Evolutionary conservation across 1,284 basidiomycete species (phyloP).

Genomic region (Cystobasidium pallidum): DNA sequence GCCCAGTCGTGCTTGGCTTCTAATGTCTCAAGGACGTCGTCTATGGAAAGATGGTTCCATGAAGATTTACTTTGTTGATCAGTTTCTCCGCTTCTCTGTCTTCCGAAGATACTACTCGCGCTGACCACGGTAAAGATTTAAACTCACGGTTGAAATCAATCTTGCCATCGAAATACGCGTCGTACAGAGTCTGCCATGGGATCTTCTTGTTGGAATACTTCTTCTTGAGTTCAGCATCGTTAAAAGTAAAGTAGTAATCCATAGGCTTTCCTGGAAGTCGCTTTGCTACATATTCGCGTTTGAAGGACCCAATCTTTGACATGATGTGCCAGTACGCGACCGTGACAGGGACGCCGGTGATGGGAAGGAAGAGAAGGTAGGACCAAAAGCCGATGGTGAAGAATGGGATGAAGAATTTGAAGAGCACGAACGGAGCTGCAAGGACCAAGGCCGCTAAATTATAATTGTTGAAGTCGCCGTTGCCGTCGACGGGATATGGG

Average conservation of each 20-base stretch:
- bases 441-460: constrained; percentile 78
- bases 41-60: constrained; percentile 58
- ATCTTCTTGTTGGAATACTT: constrained; percentile 84
- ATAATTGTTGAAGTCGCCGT: constrained; percentile 58
- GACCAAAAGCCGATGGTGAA: constrained; percentile 72
- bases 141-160: constrained; percentile 86
- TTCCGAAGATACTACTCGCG: not conserved
- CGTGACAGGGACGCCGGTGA: constrained; percentile 76
- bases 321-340: constrained; percentile 88
- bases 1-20: constrained; percentile 97
- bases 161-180: constrained; percentile 96
- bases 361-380: constrained; percentile 73
- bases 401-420: constrained; percentile 76
- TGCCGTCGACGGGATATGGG: constrained; percentile 82
- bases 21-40: constrained; percentile 88
- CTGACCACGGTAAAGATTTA: not conserved
- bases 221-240: constrained; percentile 76
- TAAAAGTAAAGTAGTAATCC: constrained; percentile 87
- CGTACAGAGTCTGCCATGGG: constrained; percentile 96
- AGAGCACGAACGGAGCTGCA: constrained; percentile 70
- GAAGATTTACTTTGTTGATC: not conserved
- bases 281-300: constrained; percentile 84
- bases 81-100: not conserved
- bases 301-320: constrained; percentile 70
- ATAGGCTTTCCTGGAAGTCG: constrained; percentile 81